Evolutionary conservation across 139 green algal species (phyloP), one percentile per base, ranked within the genome.

Genomic region (Tetraselmis chui): DNA sequence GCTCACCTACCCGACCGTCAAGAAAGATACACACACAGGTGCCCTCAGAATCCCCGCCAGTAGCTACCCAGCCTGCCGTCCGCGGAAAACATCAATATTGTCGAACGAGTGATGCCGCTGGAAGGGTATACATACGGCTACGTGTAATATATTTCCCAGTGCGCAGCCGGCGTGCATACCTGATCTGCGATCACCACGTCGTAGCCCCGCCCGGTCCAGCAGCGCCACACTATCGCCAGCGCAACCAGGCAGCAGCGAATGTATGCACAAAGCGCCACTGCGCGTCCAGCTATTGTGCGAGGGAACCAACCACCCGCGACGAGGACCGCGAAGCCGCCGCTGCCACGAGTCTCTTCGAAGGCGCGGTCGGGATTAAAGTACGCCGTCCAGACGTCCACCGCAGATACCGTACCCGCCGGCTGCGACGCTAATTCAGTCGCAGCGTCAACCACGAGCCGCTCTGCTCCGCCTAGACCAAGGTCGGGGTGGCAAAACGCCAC

Each of bases 391-490:
- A 99, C 86, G 76, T 96, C 89, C 2, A 98, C 59, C 0, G 25
- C 2, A n/a, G n/a, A n/a, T n/a, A n/a, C n/a, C n/a, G n/a, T n/a
- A n/a, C n/a, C n/a, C 45, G 45, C 45, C 11, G 11, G 11, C 11
- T 18, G 11, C 11, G 45, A 67, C 45, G 88, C 84, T 1, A 99
- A 89, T 87, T 98, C 97, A 0, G 87, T 82, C 2, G 96, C 96
- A 23, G 95, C 95, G 87, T 99, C 96, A 1, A 99, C 93, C 5
- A 99, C 90, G 2, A 99, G 90, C 11, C 96, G 85, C 87, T 99
- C 96, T n/a, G 96, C 96, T 18, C 96, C 95, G 45, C 94, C 95
- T 0, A 98, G 80, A 0, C 96, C 96, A 26, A 99, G 85, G 80
- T 99, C 96, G 29, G 95, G 96, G 85, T 99, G 96, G 5, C 92